phyloP scores from a whole-genome alignment of 2,329 filamentous ascomycete genomes.

The Celoporthe dispersa region DNA sequence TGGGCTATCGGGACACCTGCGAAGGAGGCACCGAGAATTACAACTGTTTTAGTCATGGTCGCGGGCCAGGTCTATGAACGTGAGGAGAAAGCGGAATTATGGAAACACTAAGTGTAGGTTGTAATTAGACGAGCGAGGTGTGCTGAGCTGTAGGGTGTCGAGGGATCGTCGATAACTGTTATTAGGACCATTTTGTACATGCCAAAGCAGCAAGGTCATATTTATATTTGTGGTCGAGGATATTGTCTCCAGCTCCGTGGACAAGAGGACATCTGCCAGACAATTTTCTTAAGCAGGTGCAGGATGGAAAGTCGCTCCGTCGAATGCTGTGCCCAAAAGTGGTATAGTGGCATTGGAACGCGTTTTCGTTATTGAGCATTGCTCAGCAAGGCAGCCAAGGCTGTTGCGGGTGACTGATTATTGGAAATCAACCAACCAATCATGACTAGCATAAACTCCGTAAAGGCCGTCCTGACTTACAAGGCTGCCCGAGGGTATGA shows the following conservation, averaged over 20 bases:
- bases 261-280: neutral
- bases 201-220: neutral
- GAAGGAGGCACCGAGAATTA: constrained; percentile 55
- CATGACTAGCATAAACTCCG: neutral
- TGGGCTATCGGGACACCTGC: constrained; percentile 54
- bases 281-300: neutral
- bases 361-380: neutral
- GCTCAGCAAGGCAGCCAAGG: neutral
- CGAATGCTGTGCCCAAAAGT: neutral
- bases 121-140: neutral
- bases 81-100: neutral
- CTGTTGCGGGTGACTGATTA: neutral
- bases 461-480: neutral
- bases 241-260: neutral
- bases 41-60: constrained; percentile 41
- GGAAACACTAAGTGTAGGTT: neutral
- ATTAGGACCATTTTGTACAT: neutral
- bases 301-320: neutral
- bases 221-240: neutral
- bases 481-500: neutral
- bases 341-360: neutral
- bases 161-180: neutral
- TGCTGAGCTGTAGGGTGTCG: neutral
- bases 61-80: neutral
- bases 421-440: neutral